These are phyloP conservation scores for Euryodendron excelsum DNA, from an alignment of 148 eudicot species.

Conservation along the genomic window DNA sequence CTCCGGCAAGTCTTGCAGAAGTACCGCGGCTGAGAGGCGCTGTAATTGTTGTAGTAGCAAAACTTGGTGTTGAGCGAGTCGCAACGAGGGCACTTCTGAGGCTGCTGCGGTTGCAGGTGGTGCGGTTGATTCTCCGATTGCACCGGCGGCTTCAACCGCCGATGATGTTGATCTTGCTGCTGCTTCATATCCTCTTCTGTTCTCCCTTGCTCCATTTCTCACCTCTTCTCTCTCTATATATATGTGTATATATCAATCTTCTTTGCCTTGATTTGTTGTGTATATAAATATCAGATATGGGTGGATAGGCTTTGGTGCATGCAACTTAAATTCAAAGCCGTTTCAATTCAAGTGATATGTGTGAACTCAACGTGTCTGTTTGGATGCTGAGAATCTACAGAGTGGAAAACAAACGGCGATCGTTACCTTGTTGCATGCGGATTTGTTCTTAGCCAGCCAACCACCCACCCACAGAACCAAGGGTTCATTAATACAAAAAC, in stretches of 20 bases:
- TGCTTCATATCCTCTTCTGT: conserved; percentile 7
- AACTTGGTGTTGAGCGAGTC: conserved; percentile 45
- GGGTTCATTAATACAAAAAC: conserved; percentile 6
- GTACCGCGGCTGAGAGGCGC: conserved; percentile 41
- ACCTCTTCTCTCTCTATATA: background rate
- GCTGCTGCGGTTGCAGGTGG: conserved; percentile 18
- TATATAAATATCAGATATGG: background rate
- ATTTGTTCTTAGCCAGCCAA: conserved; percentile 6
- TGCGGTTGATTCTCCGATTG: conserved; percentile 6
- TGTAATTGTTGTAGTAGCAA: conserved; percentile 49
- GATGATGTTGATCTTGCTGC: background rate
- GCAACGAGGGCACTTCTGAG: conserved; percentile 50
- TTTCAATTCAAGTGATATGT: background rate
- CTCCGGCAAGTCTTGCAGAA: conserved; percentile 48
- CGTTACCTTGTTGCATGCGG: conserved; percentile 4
- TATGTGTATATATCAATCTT: background rate
- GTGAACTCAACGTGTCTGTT: conserved; percentile 18
- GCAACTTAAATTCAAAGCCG: conserved; percentile 15
- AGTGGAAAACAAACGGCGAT: conserved; percentile 13
- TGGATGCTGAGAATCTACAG: conserved; percentile 17
- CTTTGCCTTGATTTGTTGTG: background rate
- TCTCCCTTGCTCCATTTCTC: conserved; percentile 29
- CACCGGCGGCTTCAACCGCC: conserved; percentile 14
- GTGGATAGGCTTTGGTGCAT: conserved; percentile 8
- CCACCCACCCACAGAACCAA: conserved; percentile 12